These are phyloP conservation scores for Athelia sp. DNA, from an alignment of 1,284 basidiomycete genomes.

Conservation along the genomic window DNA sequence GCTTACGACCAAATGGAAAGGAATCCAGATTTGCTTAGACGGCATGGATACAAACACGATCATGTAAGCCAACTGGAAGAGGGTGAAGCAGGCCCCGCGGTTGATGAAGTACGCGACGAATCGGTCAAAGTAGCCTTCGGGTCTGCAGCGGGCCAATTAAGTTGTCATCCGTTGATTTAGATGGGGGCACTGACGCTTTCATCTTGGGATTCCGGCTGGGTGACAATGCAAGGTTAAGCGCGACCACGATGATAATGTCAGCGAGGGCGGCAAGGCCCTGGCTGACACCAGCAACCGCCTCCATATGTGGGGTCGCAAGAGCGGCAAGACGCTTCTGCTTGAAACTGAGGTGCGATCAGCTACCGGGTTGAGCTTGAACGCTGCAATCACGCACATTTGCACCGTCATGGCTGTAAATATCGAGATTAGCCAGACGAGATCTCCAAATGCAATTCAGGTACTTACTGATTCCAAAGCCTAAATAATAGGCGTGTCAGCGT, in stretches of 20 bases:
- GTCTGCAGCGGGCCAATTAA: conserved; percentile 12
- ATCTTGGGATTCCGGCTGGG: conserved; percentile 22
- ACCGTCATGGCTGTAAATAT: conserved; percentile 13
- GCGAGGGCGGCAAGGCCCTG: conserved; percentile 14
- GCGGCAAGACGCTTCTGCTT: conserved; percentile 15
- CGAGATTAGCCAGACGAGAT: background rate
- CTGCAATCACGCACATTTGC: conserved; percentile 17
- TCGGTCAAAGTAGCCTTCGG: conserved; percentile 6
- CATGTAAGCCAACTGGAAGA: conserved; percentile 20
- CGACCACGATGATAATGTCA: conserved; percentile 21
- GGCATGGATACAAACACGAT: conserved; percentile 25
- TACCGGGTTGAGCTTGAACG: background rate
- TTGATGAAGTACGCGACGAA: conserved; percentile 17
- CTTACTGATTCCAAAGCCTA: conserved; percentile 29
- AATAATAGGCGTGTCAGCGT: background rate
- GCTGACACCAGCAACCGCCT: conserved; percentile 20
- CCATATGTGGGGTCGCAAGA: conserved; percentile 13
- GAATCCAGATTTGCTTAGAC: conserved; percentile 26
- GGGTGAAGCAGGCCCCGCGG: conserved; percentile 25
- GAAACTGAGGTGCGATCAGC: conserved; percentile 10
- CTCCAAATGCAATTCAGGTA: too few species aligned
- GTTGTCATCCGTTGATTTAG: background rate
- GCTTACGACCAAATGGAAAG: conserved; percentile 28
- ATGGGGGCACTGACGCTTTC: conserved; percentile 16
- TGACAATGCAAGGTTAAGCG: conserved; percentile 23